Percentiles rank a stretch among this genome's conserved stretches.
phyloP scores from a whole-genome alignment of 148 eudicot species.

The Nepenthes mirabilis region DNA sequence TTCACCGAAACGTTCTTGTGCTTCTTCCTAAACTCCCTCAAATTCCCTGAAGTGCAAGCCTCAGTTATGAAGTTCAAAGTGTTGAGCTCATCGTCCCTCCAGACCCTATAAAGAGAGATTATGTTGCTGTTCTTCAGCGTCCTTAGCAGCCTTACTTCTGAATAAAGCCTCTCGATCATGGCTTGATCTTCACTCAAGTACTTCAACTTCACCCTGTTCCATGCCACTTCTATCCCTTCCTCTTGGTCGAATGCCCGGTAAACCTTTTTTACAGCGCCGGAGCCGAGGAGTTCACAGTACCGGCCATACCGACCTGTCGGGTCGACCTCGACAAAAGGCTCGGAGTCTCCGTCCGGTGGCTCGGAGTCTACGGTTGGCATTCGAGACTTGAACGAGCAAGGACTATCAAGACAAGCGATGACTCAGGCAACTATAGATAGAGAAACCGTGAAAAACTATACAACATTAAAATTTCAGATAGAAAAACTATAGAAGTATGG shows the following conservation, averaged over 20 bases:
- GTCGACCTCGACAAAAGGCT: slow-evolving; percentile 57
- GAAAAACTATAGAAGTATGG: no score
- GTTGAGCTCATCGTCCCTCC: slow-evolving; percentile 36
- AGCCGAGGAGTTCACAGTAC: slow-evolving; percentile 52
- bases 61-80: slow-evolving; percentile 75
- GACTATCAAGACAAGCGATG: no score
- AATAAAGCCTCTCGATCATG: slow-evolving; percentile 44
- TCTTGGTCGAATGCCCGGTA: slow-evolving; percentile 79
- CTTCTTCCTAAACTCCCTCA: slow-evolving; percentile 71
- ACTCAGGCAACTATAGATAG: no score
- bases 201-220: slow-evolving; percentile 71
- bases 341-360: slow-evolving; percentile 32
- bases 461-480: no score
- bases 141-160: slow-evolving; percentile 51
- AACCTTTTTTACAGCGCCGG: slow-evolving; percentile 63
- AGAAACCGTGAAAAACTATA: no score
- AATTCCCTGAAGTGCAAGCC: slow-evolving; percentile 64
- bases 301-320: slow-evolving; percentile 74
- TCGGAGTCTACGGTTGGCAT: slow-evolving; percentile 24
- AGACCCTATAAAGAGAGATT: slow-evolving; percentile 36
- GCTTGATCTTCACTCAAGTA: slow-evolving; percentile 27
- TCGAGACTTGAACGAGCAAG: neutral
- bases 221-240: slow-evolving; percentile 84
- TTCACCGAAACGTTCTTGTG: slow-evolving; percentile 61
- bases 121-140: slow-evolving; percentile 49